Conservation (phyloP, 352 stramenopile species). For the Globisporangium sylvaticum region DNA sequence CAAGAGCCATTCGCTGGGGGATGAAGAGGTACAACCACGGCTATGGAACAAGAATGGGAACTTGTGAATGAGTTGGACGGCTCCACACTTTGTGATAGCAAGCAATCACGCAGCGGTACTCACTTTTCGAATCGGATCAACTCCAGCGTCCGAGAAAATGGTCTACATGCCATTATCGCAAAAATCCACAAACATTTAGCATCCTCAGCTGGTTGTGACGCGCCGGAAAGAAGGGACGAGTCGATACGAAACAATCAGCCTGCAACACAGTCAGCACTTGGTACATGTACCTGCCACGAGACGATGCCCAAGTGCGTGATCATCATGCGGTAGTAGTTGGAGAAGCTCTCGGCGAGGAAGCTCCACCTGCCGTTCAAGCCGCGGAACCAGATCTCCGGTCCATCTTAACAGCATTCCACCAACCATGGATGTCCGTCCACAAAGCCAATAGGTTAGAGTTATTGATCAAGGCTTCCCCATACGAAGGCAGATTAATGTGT, state of each 20-base stretch:
- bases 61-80: neutral
- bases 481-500: neutral
- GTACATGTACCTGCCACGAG: conserved; percentile 73
- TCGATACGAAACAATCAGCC: neutral
- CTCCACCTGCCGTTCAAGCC: conserved; percentile 57
- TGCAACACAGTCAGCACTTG: neutral
- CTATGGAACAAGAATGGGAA: conserved; percentile 15
- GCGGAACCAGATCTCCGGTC: conserved; percentile 61
- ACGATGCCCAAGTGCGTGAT: conserved; percentile 72
- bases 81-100: neutral
- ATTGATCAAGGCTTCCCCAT: too few relatives aligned
- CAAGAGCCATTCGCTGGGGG: conserved; percentile 51
- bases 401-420: conserved; percentile 18
- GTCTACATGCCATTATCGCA: conserved; percentile 20
- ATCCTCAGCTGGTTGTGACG: neutral
- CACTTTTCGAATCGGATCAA: conserved; percentile 61
- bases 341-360: conserved; percentile 66
- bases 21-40: conserved; percentile 82
- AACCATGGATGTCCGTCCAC: too few relatives aligned
- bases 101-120: neutral
- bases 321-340: conserved; percentile 83
- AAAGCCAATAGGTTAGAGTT: too few relatives aligned
- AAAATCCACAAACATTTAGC: neutral
- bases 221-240: neutral
- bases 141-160: conserved; percentile 55